These are phyloP conservation scores for Suhomyces anneliseae DNA, from an alignment of 1,139 yeast species.

Conservation along the genomic window DNA sequence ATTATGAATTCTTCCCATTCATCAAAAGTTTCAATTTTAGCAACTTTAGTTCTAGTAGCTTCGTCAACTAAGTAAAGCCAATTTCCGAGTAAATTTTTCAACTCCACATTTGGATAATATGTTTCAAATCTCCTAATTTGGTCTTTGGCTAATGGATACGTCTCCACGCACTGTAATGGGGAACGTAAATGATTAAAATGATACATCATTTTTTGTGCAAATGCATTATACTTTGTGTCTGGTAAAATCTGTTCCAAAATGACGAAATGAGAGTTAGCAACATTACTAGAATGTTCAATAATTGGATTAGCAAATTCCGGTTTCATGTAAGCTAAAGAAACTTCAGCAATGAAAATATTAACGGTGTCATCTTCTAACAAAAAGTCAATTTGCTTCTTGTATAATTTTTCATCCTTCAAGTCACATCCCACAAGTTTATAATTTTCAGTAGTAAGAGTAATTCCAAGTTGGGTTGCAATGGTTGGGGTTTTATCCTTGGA, in stretches of 20 bases:
- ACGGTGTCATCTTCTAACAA: conserved; percentile 30
- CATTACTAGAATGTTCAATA: conserved; percentile 44
- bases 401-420: conserved; percentile 49
- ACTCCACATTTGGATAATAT: conserved; percentile 49
- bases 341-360: conserved; percentile 75
- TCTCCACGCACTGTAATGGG: conserved; percentile 66
- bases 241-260: conserved; percentile 75
- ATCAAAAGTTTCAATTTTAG: conserved; percentile 66
- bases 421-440: conserved; percentile 75
- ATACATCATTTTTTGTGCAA: conserved; percentile 71
- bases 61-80: conserved; percentile 51
- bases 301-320: conserved; percentile 67
- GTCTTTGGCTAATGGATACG: conserved; percentile 51
- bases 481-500: too few relatives aligned
- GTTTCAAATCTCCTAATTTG: conserved; percentile 53
- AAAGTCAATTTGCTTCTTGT: conserved; percentile 35
- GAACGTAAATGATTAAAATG: conserved; percentile 70
- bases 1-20: conserved; percentile 82
- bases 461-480: conserved; percentile 14
- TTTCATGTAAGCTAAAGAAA: conserved; percentile 78
- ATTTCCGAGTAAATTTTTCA: conserved; percentile 55
- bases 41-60: conserved; percentile 44
- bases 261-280: conserved; percentile 59
- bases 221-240: conserved; percentile 59
- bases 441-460: conserved; percentile 41